These are phyloP conservation scores for Phlegmacium glaucopus DNA, from an alignment of 768 basidiomycete genomes.

Conservation along the genomic window DNA sequence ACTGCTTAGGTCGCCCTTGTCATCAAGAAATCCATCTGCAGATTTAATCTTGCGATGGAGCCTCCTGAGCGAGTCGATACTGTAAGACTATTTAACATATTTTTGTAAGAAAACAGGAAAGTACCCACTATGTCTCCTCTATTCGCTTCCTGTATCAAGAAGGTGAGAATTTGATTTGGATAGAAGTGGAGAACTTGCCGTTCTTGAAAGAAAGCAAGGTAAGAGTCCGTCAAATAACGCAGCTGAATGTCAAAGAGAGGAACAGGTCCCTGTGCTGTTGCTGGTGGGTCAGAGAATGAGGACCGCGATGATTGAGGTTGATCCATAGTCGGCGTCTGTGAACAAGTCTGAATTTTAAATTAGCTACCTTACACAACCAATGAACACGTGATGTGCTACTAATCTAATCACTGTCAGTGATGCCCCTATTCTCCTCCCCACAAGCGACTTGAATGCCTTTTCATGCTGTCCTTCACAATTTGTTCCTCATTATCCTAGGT, in stretches of 20 bases:
- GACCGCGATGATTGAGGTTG: slow-evolving; percentile 35
- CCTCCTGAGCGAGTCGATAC: slow-evolving; percentile 70
- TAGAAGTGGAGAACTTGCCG: slow-evolving; percentile 44
- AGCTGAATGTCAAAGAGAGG: slow-evolving; percentile 74
- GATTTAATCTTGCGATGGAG: slow-evolving; percentile 70
- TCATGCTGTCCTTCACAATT: slow-evolving; percentile 26
- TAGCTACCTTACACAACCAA: no score
- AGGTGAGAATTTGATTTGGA: slow-evolving; percentile 9
- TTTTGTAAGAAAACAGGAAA: not conserved
- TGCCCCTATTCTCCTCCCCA: not conserved
- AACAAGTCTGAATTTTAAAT: not conserved
- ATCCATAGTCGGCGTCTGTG: slow-evolving; percentile 16
- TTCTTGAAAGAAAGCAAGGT: slow-evolving; percentile 83
- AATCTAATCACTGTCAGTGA: no score
- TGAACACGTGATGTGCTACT: no score
- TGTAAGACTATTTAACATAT: slow-evolving; percentile 24
- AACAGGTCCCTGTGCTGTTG: slow-evolving; percentile 48
- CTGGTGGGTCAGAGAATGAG: slow-evolving; percentile 34
- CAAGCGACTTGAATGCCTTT: not conserved
- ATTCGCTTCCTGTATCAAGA: slow-evolving; percentile 60
- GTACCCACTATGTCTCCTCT: slow-evolving; percentile 79
- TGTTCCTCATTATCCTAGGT: slow-evolving; percentile 22
- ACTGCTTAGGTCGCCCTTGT: slow-evolving; percentile 61
- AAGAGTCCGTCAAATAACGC: slow-evolving; percentile 66
- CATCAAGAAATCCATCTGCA: slow-evolving; percentile 70